A percentile compares a stretch with the other conserved stretches of the same genome.
These are phyloP conservation scores for Pythium chondricola DNA, from an alignment of 352 stramenopile genomes.

Conservation along the genomic window DNA sequence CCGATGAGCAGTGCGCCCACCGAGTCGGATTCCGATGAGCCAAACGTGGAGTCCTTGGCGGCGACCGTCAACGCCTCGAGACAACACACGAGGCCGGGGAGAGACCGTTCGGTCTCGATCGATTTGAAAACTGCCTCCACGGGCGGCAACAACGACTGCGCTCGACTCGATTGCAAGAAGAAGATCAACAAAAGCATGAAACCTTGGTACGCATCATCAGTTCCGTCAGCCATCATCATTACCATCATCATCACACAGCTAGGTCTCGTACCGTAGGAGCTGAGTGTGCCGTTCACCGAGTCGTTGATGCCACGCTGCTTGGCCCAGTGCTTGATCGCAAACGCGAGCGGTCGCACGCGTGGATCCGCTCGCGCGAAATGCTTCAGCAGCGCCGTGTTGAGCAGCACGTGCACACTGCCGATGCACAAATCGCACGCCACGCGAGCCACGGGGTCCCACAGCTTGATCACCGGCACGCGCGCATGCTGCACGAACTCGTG, in stretches of 20 bases:
- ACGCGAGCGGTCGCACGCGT: slow-evolving; percentile 88
- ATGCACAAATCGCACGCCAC: slow-evolving; percentile 71
- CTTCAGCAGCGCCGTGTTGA: slow-evolving; percentile 80
- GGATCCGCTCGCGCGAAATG: slow-evolving; percentile 65
- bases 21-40: slow-evolving; percentile 68
- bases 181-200: slow-evolving; percentile 97
- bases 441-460: slow-evolving; percentile 49
- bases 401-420: slow-evolving; percentile 54
- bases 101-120: slow-evolving; percentile 87
- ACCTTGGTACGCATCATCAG: slow-evolving; percentile 21
- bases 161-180: slow-evolving; percentile 88
- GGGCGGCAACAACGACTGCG: slow-evolving; percentile 41
- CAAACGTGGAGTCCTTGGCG: slow-evolving; percentile 42
- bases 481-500: slow-evolving; percentile 66
- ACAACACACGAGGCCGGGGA: slow-evolving; percentile 77
- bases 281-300: slow-evolving; percentile 93
- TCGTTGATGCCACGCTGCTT: slow-evolving; percentile 97
- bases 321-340: slow-evolving; percentile 97
- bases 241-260: neutral
- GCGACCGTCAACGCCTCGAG: slow-evolving; percentile 51
- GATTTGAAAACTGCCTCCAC: slow-evolving; percentile 42
- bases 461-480: slow-evolving; percentile 72
- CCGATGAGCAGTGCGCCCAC: slow-evolving; percentile 89
- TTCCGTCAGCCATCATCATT: slow-evolving; percentile 5
- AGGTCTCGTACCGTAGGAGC: slow-evolving; percentile 87